phyloP scores from a whole-genome alignment of 768 basidiomycete genomes.

The Hericium coralloides region DNA sequence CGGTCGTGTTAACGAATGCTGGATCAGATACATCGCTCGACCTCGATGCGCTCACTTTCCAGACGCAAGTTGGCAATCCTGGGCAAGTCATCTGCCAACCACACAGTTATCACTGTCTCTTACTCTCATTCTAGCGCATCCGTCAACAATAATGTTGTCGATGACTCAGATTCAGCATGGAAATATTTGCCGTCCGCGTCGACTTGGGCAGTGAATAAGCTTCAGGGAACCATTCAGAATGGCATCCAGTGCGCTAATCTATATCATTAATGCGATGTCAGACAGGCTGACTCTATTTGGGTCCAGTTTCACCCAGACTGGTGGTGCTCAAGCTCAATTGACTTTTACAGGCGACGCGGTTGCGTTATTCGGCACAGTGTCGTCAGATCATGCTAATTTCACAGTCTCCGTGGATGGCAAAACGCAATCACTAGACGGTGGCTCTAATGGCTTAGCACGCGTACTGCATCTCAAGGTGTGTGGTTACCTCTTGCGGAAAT shows the following conservation, averaged over 20 bases:
- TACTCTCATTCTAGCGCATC: slow-evolving; percentile 1
- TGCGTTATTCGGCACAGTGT: slow-evolving; percentile 43
- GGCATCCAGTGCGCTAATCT: slow-evolving; percentile 34
- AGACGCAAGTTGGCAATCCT: slow-evolving; percentile 28
- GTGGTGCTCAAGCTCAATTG: slow-evolving; percentile 34
- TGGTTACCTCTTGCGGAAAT: neutral
- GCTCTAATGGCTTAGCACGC: slow-evolving; percentile 25
- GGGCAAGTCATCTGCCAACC: slow-evolving; percentile 23
- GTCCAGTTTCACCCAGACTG: slow-evolving; percentile 31
- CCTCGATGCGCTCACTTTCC: slow-evolving; percentile 39
- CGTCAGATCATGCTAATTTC: slow-evolving; percentile 41
- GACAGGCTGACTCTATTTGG: neutral
- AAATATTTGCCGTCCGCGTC: slow-evolving; percentile 28
- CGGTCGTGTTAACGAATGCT: slow-evolving; percentile 36
- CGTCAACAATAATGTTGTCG: slow-evolving; percentile 24
- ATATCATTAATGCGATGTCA: neutral
- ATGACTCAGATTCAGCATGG: slow-evolving; percentile 33
- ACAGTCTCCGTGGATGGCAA: slow-evolving; percentile 37
- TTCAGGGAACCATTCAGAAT: slow-evolving; percentile 24
- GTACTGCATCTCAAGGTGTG: slow-evolving; percentile 26
- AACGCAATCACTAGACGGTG: slow-evolving; percentile 25
- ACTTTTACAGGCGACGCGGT: slow-evolving; percentile 43
- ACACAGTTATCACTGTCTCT: neutral
- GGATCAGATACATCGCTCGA: slow-evolving; percentile 34
- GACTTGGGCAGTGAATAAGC: slow-evolving; percentile 28